These are phyloP conservation scores for Penicillium salamii DNA, from an alignment of 495 filamentous ascomycete genomes.

Conservation along the genomic window DNA sequence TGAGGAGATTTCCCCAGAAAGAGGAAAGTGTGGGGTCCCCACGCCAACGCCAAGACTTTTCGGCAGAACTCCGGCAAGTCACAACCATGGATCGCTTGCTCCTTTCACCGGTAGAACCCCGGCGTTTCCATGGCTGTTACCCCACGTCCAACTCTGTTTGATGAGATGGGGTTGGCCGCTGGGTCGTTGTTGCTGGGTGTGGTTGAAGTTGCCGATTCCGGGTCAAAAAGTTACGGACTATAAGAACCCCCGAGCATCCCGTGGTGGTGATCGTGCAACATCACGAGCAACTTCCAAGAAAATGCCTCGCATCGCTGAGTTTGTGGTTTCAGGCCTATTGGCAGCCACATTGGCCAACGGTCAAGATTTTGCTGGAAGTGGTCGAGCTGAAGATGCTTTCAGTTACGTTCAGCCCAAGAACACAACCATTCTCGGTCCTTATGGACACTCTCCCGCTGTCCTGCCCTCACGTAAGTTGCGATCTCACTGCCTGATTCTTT, in stretches of 20 bases:
- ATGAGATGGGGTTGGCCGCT: background rate
- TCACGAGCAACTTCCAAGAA: background rate
- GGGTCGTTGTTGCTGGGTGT: background rate
- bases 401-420: constrained; percentile 25
- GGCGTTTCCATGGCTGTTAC: no score
- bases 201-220: no score
- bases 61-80: background rate
- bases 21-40: background rate
- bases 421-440: constrained; percentile 21
- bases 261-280: background rate
- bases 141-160: no score
- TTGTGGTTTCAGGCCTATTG: constrained; percentile 3
- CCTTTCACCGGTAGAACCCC: background rate
- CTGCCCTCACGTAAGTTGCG: constrained; percentile 26
- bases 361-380: background rate
- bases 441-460: constrained; percentile 22
- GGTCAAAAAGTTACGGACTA: background rate
- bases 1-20: background rate
- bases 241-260: background rate
- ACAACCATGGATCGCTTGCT: background rate
- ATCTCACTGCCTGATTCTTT: no score
- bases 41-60: background rate
- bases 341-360: background rate
- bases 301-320: background rate
- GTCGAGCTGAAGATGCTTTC: constrained; percentile 11